Conservation (phyloP, 1,284 basidiomycete genomes). For the Cryptococcus floricola region DNA sequence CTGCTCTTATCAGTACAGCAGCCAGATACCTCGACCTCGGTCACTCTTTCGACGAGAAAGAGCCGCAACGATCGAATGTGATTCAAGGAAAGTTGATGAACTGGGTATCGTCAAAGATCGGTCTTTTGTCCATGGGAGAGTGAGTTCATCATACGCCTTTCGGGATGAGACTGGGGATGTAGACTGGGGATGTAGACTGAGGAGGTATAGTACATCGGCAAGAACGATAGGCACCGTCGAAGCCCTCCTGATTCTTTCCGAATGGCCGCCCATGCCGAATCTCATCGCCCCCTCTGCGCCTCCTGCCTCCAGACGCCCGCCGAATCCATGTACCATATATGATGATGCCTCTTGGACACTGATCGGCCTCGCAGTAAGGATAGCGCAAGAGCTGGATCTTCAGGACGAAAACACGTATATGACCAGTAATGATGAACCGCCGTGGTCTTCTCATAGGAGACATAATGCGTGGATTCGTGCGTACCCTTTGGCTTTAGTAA, state of each 20-base stretch:
- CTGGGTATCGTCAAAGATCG: slow-evolving; percentile 19
- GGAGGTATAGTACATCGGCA: slow-evolving; percentile 4
- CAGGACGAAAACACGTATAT: slow-evolving; percentile 17
- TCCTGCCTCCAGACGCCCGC: neutral
- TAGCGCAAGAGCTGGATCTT: slow-evolving; percentile 19
- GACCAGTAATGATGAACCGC: neutral
- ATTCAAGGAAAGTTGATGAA: slow-evolving; percentile 12
- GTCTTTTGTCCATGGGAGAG: slow-evolving; percentile 18
- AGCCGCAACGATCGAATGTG: slow-evolving; percentile 10
- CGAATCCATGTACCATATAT: slow-evolving; percentile 18
- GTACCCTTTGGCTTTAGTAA: neutral
- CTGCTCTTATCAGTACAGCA: slow-evolving; percentile 13
- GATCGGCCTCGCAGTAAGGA: slow-evolving; percentile 18
- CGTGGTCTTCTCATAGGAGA: slow-evolving; percentile 9
- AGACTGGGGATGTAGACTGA: too few relatives aligned
- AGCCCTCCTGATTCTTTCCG: slow-evolving; percentile 20
- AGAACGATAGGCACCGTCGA: slow-evolving; percentile 24
- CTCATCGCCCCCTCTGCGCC: slow-evolving; percentile 3
- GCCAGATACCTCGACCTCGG: slow-evolving; percentile 18
- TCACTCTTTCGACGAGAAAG: slow-evolving; percentile 10
- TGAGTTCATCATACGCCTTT: slow-evolving; percentile 3
- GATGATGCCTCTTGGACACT: slow-evolving; percentile 23
- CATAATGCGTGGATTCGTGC: slow-evolving; percentile 19
- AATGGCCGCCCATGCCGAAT: slow-evolving; percentile 19
- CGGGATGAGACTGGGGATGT: too few relatives aligned